A percentile compares a stretch with the other conserved stretches of the same genome.
Evolutionary conservation across 1,284 basidiomycete genomes (phyloP).

Genomic region (Fomitopsis palustris): DNA sequence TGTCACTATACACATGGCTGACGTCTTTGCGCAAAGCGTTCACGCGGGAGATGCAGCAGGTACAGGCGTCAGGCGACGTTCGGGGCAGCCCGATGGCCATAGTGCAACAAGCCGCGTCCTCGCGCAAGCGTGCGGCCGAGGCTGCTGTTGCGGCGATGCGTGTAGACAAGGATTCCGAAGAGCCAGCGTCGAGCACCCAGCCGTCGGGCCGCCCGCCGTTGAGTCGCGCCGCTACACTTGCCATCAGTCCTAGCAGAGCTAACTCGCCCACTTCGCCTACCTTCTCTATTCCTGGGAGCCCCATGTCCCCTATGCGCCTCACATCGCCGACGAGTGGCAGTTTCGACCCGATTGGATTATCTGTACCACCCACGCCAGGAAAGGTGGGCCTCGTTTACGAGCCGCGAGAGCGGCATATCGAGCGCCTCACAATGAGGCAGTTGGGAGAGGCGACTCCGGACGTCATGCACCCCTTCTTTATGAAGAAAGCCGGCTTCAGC

Average conservation of each 20-base stretch:
- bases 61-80: slow-evolving; percentile 53
- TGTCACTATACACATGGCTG: slow-evolving; percentile 77
- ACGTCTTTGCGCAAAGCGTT: slow-evolving; percentile 71
- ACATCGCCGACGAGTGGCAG: slow-evolving; percentile 6
- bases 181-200: neutral
- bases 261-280: neutral
- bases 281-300: slow-evolving; percentile 1
- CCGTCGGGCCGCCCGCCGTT: neutral
- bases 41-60: slow-evolving; percentile 71
- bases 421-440: slow-evolving; percentile 76
- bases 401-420: slow-evolving; percentile 55
- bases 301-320: slow-evolving; percentile 6
- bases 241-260: neutral
- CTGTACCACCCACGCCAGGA: neutral
- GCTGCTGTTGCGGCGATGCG: neutral
- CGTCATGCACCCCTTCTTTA: slow-evolving; percentile 84
- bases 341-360: slow-evolving; percentile 1
- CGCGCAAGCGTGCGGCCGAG: slow-evolving; percentile 23
- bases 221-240: neutral
- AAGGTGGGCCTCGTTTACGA: slow-evolving; percentile 42
- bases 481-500: slow-evolving; percentile 80
- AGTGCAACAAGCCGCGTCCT: slow-evolving; percentile 9
- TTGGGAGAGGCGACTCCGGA: slow-evolving; percentile 86
- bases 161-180: slow-evolving; percentile 1
- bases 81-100: slow-evolving; percentile 24